Evolutionary conservation across 2,329 filamentous ascomycete genomes (phyloP).

Genomic region (Tolypocladium nubicola): DNA sequence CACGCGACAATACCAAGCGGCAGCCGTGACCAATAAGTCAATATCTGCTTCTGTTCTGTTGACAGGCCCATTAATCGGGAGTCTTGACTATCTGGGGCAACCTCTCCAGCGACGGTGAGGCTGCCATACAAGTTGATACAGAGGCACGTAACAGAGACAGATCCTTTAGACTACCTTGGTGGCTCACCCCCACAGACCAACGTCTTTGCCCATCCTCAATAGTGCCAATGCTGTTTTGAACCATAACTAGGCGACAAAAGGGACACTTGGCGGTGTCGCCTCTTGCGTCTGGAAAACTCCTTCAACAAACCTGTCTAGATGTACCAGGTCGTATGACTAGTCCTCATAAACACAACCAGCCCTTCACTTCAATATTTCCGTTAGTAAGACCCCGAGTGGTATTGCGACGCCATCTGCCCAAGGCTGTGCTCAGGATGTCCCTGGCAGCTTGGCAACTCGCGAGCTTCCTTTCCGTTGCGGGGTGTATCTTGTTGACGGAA

Average conservation of each 20-base stretch:
- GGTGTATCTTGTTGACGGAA: background rate
- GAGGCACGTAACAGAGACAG: background rate
- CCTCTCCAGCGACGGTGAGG: background rate
- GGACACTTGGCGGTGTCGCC: background rate
- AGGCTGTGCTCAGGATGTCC: background rate
- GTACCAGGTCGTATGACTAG: background rate
- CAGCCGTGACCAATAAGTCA: background rate
- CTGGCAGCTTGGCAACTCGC: background rate
- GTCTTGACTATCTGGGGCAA: no score
- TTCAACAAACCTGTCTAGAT: background rate
- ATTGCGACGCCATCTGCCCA: background rate
- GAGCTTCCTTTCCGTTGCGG: background rate
- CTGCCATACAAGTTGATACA: background rate
- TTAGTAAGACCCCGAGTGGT: background rate
- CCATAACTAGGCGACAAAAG: background rate
- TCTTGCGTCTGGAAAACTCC: background rate
- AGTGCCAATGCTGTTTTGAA: background rate
- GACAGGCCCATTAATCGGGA: no score
- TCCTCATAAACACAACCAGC: background rate
- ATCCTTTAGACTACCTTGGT: background rate
- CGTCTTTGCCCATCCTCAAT: no score
- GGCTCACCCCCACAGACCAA: background rate
- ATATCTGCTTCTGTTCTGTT: no score
- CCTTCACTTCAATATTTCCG: background rate
- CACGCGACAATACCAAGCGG: background rate